These are phyloP conservation scores for Thymus mandschuricus DNA, from an alignment of 257 asterid species.

Conservation along the genomic window DNA sequence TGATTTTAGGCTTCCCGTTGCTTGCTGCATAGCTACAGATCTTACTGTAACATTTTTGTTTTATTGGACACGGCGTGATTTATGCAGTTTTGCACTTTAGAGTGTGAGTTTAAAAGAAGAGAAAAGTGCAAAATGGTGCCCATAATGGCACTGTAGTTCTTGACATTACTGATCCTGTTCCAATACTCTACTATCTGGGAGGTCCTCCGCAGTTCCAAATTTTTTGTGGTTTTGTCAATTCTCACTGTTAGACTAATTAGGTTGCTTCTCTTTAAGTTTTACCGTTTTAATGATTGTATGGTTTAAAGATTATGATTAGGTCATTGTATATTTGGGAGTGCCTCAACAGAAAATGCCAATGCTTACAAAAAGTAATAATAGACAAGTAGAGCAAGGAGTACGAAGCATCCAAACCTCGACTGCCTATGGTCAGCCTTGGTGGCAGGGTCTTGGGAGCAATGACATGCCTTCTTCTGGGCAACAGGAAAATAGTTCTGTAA, in stretches of 20 bases:
- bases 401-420: conserved; percentile 46
- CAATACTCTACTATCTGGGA: conserved; percentile 6
- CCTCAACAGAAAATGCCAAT: conserved; percentile 66
- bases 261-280: neutral
- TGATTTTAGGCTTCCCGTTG: neutral
- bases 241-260: neutral
- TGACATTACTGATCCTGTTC: neutral
- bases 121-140: neutral
- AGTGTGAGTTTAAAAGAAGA: neutral
- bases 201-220: neutral
- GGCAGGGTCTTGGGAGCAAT: conserved; percentile 65
- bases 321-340: conserved; percentile 34
- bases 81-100: neutral
- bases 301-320: conserved; percentile 37
- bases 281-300: conserved; percentile 24
- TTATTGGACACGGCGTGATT: neutral
- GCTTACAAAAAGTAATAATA: conserved; percentile 52
- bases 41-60: neutral
- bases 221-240: neutral
- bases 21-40: conserved; percentile 15
- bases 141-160: neutral
- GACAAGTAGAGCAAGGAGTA: conserved; percentile 49
- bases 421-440: conserved; percentile 65
- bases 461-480: conserved; percentile 48
- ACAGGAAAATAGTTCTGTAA: conserved; percentile 38